Conservation (phyloP, 441 rosid species). For the Adansonia gregorii region DNA sequence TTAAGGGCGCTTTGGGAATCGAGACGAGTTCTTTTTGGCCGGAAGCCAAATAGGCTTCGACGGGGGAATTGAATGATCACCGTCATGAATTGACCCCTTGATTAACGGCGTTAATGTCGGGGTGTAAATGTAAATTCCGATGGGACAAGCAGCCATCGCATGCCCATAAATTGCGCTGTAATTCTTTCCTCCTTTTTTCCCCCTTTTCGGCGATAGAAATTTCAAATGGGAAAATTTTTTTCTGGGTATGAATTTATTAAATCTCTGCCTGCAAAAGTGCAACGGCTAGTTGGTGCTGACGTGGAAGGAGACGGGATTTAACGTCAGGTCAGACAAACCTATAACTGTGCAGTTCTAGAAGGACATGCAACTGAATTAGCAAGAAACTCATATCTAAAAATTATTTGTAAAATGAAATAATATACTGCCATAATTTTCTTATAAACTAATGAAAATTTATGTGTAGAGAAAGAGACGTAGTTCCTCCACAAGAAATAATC, state of each 20-base stretch:
- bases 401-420: no score
- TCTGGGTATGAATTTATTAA: background rate
- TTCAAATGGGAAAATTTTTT: background rate
- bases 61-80: background rate
- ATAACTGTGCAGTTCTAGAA: no score
- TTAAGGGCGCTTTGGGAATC: background rate
- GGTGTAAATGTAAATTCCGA: background rate
- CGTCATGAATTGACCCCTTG: slow-evolving; percentile 22
- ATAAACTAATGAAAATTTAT: no score
- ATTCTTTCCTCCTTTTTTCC: background rate
- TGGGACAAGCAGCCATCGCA: background rate
- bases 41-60: slow-evolving; percentile 9
- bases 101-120: slow-evolving; percentile 42
- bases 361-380: no score
- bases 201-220: background rate
- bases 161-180: slow-evolving; percentile 26
- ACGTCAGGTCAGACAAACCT: slow-evolving; percentile 15
- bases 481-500: no score
- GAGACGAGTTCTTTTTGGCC: background rate
- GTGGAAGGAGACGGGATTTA: slow-evolving; percentile 25
- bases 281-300: slow-evolving; percentile 39
- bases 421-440: no score
- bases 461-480: no score
- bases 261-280: background rate
- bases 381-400: no score